These are phyloP conservation scores for Colletotrichum orbiculare DNA, from an alignment of 2,329 filamentous ascomycete species.

Conservation along the genomic window DNA sequence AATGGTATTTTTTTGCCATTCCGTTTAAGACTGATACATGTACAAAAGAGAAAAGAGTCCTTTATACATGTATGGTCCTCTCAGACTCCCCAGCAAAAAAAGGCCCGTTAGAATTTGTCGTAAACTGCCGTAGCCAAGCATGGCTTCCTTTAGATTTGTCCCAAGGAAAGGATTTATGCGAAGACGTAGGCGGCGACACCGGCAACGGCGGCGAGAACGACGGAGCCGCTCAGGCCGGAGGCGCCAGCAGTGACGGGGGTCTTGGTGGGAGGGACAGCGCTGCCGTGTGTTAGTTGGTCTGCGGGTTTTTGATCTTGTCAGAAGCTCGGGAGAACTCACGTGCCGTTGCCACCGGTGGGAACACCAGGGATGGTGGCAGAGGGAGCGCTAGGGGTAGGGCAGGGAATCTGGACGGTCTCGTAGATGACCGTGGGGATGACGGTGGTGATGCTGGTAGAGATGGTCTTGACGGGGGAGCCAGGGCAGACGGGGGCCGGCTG, in stretches of 20 bases:
- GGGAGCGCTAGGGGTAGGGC: constrained; percentile 48
- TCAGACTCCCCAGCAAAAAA: constrained; percentile 39
- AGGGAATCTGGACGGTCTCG: constrained; percentile 54
- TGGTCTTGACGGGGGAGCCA: constrained; percentile 58
- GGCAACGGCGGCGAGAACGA: constrained; percentile 64
- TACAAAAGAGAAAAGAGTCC: constrained; percentile 35
- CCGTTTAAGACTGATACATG: constrained; percentile 39
- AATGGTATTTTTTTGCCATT: constrained; percentile 41
- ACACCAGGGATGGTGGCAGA: constrained; percentile 40
- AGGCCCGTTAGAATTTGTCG: constrained; percentile 47
- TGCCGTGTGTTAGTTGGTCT: constrained; percentile 36
- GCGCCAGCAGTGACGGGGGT: constrained; percentile 62
- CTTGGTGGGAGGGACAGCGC: constrained; percentile 42
- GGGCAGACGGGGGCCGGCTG: constrained; percentile 41
- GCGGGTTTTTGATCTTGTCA: no score
- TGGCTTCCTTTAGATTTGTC: constrained; percentile 50
- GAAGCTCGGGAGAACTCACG: constrained; percentile 42
- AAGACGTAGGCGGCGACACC: constrained; percentile 65
- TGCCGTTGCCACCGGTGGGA: constrained; percentile 41
- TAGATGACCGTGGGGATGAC: constrained; percentile 66
- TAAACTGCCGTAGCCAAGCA: constrained; percentile 53
- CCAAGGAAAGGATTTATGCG: constrained; percentile 57
- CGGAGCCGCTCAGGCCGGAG: constrained; percentile 63
- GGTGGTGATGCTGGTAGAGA: constrained; percentile 67
- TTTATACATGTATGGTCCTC: constrained; percentile 47